These are phyloP conservation scores for Lentinula sp. DNA, from an alignment of 768 basidiomycete species.

Conservation along the genomic window DNA sequence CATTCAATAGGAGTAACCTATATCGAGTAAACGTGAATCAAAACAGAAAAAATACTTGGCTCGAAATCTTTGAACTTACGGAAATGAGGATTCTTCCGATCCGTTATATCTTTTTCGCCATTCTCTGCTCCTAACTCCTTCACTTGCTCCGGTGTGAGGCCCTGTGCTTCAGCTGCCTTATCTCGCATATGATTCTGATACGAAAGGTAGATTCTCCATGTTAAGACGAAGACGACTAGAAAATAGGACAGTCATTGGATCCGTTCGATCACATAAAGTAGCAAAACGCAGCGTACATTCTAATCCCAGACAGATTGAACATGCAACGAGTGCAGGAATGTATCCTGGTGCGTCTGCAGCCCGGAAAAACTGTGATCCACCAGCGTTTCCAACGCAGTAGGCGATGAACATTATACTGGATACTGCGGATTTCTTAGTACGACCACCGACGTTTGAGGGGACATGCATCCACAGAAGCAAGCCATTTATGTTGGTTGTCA, in stretches of 20 bases:
- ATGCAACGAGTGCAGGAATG: slow-evolving; percentile 4
- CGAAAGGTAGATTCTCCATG: slow-evolving; percentile 3
- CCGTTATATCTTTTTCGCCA: slow-evolving; percentile 8
- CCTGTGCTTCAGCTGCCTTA: slow-evolving; percentile 2
- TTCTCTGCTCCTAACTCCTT: slow-evolving; percentile 4
- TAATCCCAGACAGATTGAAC: slow-evolving; percentile 4
- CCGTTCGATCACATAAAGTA: neutral
- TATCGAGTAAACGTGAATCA: neutral
- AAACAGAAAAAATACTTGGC: neutral
- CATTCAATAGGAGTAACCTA: slow-evolving; percentile 2
- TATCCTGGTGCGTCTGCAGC: slow-evolving; percentile 8
- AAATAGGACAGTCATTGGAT: neutral
- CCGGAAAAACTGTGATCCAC: slow-evolving; percentile 8
- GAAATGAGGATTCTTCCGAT: slow-evolving; percentile 7
- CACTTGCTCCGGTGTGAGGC: slow-evolving; percentile 1
- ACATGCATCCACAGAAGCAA: slow-evolving; percentile 8
- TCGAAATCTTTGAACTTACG: neutral
- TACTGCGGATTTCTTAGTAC: slow-evolving; percentile 8
- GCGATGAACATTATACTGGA: slow-evolving; percentile 8
- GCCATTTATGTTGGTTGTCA: slow-evolving; percentile 5
- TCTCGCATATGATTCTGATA: slow-evolving; percentile 3
- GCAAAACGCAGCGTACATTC: slow-evolving; percentile 1
- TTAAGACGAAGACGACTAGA: neutral
- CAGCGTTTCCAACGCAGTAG: slow-evolving; percentile 8
- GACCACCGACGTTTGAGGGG: slow-evolving; percentile 9